These are phyloP conservation scores for Medicago ruthenica DNA, from an alignment of 306 rosid genomes.

Conservation along the genomic window DNA sequence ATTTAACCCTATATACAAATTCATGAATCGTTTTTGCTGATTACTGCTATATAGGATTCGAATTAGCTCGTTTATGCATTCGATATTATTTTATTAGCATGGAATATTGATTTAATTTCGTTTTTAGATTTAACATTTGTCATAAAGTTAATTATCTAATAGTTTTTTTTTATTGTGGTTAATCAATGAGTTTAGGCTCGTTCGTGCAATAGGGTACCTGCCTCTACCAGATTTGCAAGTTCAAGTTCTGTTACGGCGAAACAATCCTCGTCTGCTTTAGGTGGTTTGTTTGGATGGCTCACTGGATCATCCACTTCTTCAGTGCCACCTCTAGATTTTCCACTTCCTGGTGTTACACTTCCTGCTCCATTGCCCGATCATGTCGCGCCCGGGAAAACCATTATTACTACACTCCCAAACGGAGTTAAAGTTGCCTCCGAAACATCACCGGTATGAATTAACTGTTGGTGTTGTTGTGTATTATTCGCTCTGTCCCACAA, in stretches of 20 bases:
- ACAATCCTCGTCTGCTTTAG: conserved; percentile 59
- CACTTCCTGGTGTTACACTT: conserved; percentile 66
- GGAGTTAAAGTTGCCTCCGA: conserved; percentile 87
- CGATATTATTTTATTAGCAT: background rate
- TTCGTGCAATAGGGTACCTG: conserved; percentile 49
- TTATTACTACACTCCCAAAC: conserved; percentile 76
- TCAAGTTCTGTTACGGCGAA: conserved; percentile 60
- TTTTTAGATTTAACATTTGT: background rate
- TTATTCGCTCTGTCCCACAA: background rate
- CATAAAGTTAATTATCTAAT: conserved; percentile 27
- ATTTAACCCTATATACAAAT: background rate
- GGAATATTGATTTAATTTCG: background rate
- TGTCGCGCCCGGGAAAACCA: conserved; percentile 68
- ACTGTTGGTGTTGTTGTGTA: background rate
- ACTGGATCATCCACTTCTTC: conserved; percentile 55
- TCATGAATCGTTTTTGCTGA: background rate
- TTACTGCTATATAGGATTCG: background rate
- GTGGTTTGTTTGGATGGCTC: conserved; percentile 87
- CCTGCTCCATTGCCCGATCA: conserved; percentile 86
- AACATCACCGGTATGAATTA: conserved; percentile 63
- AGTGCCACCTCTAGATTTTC: conserved; percentile 68
- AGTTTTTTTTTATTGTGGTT: conserved; percentile 25
- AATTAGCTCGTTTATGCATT: background rate
- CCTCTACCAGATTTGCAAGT: conserved; percentile 72
- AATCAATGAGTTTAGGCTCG: conserved; percentile 58